A percentile compares a stretch with the other conserved stretches of the same genome.
Evolutionary conservation across 176 grass and related monocot genomes (phyloP).

Genomic region (Carex myosuroides): DNA sequence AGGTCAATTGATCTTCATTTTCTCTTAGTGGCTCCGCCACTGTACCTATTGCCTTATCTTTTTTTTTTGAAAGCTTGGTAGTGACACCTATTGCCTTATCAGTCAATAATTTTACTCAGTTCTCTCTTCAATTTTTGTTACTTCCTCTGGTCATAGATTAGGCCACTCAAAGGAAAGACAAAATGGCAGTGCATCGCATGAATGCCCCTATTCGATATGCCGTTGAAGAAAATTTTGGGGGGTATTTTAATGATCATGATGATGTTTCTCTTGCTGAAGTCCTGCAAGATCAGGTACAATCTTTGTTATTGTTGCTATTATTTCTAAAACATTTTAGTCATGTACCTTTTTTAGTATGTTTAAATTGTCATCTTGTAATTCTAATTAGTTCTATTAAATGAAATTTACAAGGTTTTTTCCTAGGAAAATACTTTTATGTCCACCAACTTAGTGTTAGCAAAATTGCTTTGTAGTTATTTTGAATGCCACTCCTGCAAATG

Average conservation of each 20-base stretch:
- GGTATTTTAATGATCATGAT: constrained; percentile 48
- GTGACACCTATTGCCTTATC: not conserved
- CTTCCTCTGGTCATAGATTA: not conserved
- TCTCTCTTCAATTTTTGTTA: not conserved
- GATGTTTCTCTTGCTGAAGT: constrained; percentile 61
- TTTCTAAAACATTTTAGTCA: not conserved
- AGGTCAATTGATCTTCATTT: too few species aligned
- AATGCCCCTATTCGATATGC: constrained; percentile 33
- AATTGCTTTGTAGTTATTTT: not conserved
- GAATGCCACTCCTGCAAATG: not conserved
- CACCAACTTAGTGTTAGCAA: not conserved
- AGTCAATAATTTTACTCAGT: not conserved
- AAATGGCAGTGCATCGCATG: constrained; percentile 34
- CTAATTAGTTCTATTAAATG: not conserved
- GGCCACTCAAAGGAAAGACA: constrained; percentile 21
- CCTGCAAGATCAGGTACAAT: constrained; percentile 71
- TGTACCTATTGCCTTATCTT: not conserved
- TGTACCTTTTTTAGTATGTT: not conserved
- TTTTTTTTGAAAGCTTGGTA: too few species aligned
- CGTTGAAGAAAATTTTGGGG: constrained; percentile 59
- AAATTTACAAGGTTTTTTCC: not conserved
- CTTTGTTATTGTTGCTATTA: not conserved
- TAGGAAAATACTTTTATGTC: not conserved
- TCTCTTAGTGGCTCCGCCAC: too few species aligned
- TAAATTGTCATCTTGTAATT: not conserved